These are phyloP conservation scores for Lasiosphaeria ovina DNA, from an alignment of 495 filamentous ascomycete species.

Conservation along the genomic window DNA sequence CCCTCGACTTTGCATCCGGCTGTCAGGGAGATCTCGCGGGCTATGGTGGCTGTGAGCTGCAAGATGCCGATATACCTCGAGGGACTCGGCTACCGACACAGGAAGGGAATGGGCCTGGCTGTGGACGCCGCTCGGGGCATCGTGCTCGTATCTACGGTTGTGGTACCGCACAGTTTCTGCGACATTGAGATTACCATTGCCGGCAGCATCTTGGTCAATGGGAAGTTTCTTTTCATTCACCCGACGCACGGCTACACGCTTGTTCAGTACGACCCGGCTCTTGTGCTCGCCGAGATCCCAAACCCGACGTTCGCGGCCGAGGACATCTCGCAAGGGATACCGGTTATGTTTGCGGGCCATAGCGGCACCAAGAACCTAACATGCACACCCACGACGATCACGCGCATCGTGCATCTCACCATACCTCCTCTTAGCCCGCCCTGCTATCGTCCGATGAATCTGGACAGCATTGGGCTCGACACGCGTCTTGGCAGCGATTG, in stretches of 20 bases:
- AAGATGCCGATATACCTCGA: constrained; percentile 94
- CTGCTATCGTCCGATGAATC: constrained; percentile 91
- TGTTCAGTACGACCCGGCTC: constrained; percentile 87
- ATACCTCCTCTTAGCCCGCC: constrained; percentile 89
- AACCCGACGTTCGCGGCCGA: constrained; percentile 81
- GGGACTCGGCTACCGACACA: constrained; percentile 86
- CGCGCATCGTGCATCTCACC: constrained; percentile 94
- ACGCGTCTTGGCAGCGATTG: constrained; percentile 87
- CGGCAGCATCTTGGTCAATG: constrained; percentile 92
- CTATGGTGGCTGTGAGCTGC: constrained; percentile 89
- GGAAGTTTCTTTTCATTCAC: constrained; percentile 94
- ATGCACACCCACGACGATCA: constrained; percentile 89
- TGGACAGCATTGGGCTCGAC: constrained; percentile 97
- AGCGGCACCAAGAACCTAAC: constrained; percentile 93
- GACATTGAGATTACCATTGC: constrained; percentile 94
- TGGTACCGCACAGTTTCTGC: constrained; percentile 93
- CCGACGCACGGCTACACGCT: constrained; percentile 97
- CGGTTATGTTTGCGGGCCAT: constrained; percentile 93
- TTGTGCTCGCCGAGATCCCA: constrained; percentile 89
- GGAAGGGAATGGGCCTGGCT: constrained; percentile 92
- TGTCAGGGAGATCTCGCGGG: constrained; percentile 85
- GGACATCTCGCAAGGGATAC: constrained; percentile 80
- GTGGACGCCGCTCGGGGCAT: constrained; percentile 94
- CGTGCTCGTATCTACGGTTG: constrained; percentile 87
- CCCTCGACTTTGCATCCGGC: constrained; percentile 81